Conservation (phyloP, 805 yeast species). For the Yamadazyma insecticola region DNA sequence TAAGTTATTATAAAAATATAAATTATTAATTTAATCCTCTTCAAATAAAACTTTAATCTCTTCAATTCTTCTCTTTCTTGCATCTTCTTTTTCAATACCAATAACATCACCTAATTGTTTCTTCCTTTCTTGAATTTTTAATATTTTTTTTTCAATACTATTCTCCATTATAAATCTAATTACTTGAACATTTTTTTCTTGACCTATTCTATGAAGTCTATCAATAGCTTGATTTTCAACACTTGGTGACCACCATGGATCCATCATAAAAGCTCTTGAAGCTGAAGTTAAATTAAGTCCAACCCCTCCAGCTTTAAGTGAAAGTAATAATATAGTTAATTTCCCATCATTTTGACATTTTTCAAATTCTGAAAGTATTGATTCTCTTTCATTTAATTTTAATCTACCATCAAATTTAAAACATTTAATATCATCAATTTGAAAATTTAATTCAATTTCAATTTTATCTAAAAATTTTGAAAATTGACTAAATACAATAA, state of each 20-base stretch:
- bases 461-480: conserved; percentile 76
- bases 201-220: conserved; percentile 89
- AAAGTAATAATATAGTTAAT: conserved; percentile 55
- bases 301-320: conserved; percentile 92
- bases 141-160: conserved; percentile 85
- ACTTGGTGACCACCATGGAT: conserved; percentile 97
- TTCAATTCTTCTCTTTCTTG: conserved; percentile 63
- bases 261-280: conserved; percentile 82
- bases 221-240: conserved; percentile 90
- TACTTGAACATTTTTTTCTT: conserved; percentile 64
- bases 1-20: conserved; percentile 5
- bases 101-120: conserved; percentile 76
- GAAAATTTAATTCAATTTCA: conserved; percentile 49
- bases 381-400: conserved; percentile 58
- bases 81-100: conserved; percentile 70
- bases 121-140: conserved; percentile 81
- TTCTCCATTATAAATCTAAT: conserved; percentile 75
- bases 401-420: conserved; percentile 83
- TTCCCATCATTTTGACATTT: conserved; percentile 21
- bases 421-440: conserved; percentile 45
- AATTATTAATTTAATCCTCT: no score
- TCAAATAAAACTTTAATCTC: conserved; percentile 68
- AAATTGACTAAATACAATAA: conserved; percentile 89
- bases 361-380: conserved; percentile 54
- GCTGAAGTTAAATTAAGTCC: conserved; percentile 87